Conservation (phyloP, 176 grass and related monocot species). For the Neostapfia colusana region DNA sequence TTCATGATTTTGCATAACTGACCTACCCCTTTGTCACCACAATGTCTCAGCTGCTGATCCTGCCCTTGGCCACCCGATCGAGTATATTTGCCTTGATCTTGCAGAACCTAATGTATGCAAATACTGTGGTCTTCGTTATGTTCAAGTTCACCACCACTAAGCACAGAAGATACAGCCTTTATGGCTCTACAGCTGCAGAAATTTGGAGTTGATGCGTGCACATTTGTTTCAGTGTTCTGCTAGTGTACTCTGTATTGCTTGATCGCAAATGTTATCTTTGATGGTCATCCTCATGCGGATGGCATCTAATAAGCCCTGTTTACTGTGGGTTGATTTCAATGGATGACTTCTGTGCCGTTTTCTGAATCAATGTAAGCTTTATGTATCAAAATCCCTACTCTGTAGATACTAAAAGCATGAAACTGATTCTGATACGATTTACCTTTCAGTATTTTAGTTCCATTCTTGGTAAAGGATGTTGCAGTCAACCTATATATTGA, state of each 20-base stretch:
- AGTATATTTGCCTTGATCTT: slow-evolving; percentile 91
- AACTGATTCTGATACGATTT: neutral
- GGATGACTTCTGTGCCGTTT: neutral
- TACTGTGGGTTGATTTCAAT: slow-evolving; percentile 33
- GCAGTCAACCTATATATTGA: neutral
- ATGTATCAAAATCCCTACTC: neutral
- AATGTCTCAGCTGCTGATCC: slow-evolving; percentile 56
- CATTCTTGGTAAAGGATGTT: neutral
- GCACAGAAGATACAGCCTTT: slow-evolving; percentile 13
- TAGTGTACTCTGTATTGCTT: slow-evolving; percentile 31
- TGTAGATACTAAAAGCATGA: neutral
- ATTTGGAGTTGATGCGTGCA: slow-evolving; percentile 44
- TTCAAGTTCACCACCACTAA: slow-evolving; percentile 89
- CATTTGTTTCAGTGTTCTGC: slow-evolving; percentile 37
- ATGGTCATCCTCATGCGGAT: slow-evolving; percentile 23
- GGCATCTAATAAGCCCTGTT: slow-evolving; percentile 33
- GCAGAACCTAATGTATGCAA: slow-evolving; percentile 83
- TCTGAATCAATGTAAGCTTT: neutral
- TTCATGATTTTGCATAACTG: slow-evolving; percentile 27
- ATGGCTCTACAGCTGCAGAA: slow-evolving; percentile 21
- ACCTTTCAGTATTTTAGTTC: neutral
- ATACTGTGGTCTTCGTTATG: slow-evolving; percentile 92
- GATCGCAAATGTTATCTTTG: slow-evolving; percentile 11
- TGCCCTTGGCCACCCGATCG: slow-evolving; percentile 88
- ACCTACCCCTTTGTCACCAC: slow-evolving; percentile 25